Evolutionary conservation across 1,284 basidiomycete genomes (phyloP), one percentile per base, ranked within the genome.

Genomic region (Afroboletus lepidellus): DNA sequence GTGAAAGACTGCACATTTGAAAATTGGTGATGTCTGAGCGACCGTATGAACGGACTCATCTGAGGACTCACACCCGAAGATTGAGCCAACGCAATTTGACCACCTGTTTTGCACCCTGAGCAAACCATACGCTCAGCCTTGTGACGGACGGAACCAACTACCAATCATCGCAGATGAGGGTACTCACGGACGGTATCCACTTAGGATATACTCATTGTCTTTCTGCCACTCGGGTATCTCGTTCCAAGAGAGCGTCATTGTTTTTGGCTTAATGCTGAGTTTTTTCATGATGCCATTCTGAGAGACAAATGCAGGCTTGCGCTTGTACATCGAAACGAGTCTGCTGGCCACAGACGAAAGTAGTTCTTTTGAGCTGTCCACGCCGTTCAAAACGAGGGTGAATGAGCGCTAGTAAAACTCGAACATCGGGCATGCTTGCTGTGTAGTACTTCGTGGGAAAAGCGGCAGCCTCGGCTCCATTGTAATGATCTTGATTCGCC

Each of bases 151-250:
- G 51, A 50, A 46, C 50, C 55, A 49, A 16, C 36, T 41, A 51
- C 48, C 29, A 50, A 53, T 48, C 44, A 25, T 43, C 27, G 18
- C 34, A 30, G 41, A 15, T 41, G 43, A 3, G 30, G 43, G 47
- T 41, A 36, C 74, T 62, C 60, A 88, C 81, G 82, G 76, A 65
- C 90, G 75, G 67, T 93, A 93, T 3, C 91, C 91, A 23, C 69
- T 73, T 55, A 81, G 50, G 57, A 93, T 88, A 64, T 80, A 87
- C 58, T 88, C 85, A 60, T 92, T 92, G 69, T 92, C 87, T 58
- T 71, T 77, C 66, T 83, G 83, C 85, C 85, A 90, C 34, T 77
- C 76, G 43, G 82, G 79, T 45, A 87, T 73, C 51, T 86, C 81
- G n/a, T 70, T 54, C 81, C 83, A 88, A n/a, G 71, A 73, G 47